Conservation (phyloP, 2,329 filamentous ascomycete genomes). For the Xylariaceae sp. region DNA sequence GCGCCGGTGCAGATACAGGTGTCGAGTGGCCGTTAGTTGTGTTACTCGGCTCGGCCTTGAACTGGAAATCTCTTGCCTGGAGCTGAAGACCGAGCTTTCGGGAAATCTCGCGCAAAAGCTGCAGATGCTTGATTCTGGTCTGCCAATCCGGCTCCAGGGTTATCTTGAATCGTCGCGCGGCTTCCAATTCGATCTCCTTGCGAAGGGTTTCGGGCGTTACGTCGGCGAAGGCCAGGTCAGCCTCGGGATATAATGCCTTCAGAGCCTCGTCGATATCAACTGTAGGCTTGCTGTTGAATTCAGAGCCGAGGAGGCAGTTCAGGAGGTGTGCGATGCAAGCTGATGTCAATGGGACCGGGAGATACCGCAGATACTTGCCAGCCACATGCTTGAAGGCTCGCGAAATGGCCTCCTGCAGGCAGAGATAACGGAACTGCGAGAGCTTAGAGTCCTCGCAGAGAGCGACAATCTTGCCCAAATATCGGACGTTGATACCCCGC, state of each 20-base stretch:
- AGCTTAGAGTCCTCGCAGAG: conserved; percentile 67
- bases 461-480: conserved; percentile 78
- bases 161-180: conserved; percentile 70
- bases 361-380: conserved; percentile 69
- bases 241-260: conserved; percentile 71
- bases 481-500: conserved; percentile 93
- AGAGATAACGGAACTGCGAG: conserved; percentile 69
- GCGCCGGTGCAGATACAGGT: neutral
- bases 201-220: conserved; percentile 69
- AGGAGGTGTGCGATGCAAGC: conserved; percentile 79
- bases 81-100: conserved; percentile 89
- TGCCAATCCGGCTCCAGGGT: conserved; percentile 64
- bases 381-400: conserved; percentile 92
- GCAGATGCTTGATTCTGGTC: conserved; percentile 62
- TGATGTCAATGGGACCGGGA: conserved; percentile 75
- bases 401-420: conserved; percentile 89
- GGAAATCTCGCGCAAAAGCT: conserved; percentile 82
- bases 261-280: conserved; percentile 72
- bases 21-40: conserved; percentile 30
- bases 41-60: conserved; percentile 39
- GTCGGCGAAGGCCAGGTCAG: conserved; percentile 74
- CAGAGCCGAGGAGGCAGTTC: conserved; percentile 82
- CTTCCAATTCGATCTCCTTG: conserved; percentile 64
- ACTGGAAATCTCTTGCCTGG: conserved; percentile 69
- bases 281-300: conserved; percentile 69